Conservation (phyloP, 2,329 filamentous ascomycete species). For the Bertia moriformis region DNA sequence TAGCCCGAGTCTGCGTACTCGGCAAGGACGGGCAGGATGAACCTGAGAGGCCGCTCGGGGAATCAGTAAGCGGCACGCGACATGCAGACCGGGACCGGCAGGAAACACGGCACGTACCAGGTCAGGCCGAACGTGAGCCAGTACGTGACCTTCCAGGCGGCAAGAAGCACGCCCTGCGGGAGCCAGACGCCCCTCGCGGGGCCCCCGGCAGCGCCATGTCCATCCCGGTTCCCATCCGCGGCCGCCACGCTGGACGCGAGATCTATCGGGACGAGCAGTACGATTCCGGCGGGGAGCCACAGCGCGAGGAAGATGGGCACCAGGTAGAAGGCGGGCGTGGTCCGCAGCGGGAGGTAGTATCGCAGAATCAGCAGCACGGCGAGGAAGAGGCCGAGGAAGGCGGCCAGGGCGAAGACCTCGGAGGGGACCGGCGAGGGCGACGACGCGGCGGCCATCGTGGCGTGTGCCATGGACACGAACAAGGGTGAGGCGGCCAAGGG, state of each 20-base stretch:
- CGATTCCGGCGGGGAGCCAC: conserved; percentile 77
- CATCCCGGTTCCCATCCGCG: conserved; percentile 53
- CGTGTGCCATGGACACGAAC: neutral
- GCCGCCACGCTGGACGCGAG: conserved; percentile 71
- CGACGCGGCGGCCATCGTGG: conserved; percentile 21
- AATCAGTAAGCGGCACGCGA: conserved; percentile 2
- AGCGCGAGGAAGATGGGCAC: conserved; percentile 90
- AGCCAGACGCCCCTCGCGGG: conserved; percentile 85
- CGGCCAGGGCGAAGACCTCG: conserved; percentile 59
- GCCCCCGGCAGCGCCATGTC: no score
- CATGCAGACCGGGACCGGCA: no score
- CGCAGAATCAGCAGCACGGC: conserved; percentile 73
- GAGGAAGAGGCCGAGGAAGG: conserved; percentile 60
- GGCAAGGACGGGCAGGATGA: conserved; percentile 80
- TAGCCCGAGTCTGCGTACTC: conserved; percentile 93
- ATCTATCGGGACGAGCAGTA: conserved; percentile 88
- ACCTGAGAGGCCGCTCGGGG: conserved; percentile 43
- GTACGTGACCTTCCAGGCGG: conserved; percentile 89
- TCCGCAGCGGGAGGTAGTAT: conserved; percentile 77
- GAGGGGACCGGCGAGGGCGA: conserved; percentile 60
- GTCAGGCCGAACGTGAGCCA: conserved; percentile 93
- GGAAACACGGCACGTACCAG: conserved; percentile 56
- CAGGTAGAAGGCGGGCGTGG: conserved; percentile 76
- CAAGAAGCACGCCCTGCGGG: conserved; percentile 60
- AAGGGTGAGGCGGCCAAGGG: conserved; percentile 3